phyloP scores from a whole-genome alignment of 1,284 basidiomycete species.

The Agroathelia rolfsii region DNA sequence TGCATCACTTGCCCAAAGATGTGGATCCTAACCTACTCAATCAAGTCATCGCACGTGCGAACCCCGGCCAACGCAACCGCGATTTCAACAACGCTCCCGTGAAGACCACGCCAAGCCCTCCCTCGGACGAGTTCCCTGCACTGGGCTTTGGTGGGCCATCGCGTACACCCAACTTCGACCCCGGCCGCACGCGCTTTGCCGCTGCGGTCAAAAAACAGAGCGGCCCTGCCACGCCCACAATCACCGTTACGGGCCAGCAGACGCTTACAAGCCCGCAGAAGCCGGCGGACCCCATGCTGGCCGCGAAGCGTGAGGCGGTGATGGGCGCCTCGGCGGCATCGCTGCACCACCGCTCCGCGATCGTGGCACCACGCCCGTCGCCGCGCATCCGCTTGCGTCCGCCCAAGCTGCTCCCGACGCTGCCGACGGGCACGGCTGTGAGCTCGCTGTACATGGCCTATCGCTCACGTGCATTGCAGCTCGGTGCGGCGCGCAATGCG shows the following conservation, averaged over 20 bases:
- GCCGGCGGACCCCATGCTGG: constrained; percentile 30
- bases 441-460: constrained; percentile 83
- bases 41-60: constrained; percentile 62
- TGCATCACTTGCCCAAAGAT: constrained; percentile 82
- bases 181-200: constrained; percentile 76
- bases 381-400: constrained; percentile 75
- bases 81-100: too few species aligned
- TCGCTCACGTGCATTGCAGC: constrained; percentile 75
- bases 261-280: too few species aligned
- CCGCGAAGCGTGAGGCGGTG: constrained; percentile 46
- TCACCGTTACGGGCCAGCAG: constrained; percentile 19
- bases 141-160: constrained; percentile 43
- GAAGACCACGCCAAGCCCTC: too few species aligned
- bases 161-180: constrained; percentile 58
- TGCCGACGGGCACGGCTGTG: constrained; percentile 73
- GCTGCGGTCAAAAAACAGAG: constrained; percentile 69
- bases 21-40: constrained; percentile 60
- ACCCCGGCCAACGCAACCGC: too few species aligned
- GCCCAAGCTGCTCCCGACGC: constrained; percentile 79
- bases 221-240: constrained; percentile 19
- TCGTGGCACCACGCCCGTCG: constrained; percentile 77
- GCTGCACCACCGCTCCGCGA: constrained; percentile 52
- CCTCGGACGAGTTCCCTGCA: constrained; percentile 82
- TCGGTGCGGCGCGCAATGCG: constrained; percentile 89
- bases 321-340: constrained; percentile 45